Evolutionary conservation across 768 basidiomycete species (phyloP).

Genomic region (Russula olivacea): DNA sequence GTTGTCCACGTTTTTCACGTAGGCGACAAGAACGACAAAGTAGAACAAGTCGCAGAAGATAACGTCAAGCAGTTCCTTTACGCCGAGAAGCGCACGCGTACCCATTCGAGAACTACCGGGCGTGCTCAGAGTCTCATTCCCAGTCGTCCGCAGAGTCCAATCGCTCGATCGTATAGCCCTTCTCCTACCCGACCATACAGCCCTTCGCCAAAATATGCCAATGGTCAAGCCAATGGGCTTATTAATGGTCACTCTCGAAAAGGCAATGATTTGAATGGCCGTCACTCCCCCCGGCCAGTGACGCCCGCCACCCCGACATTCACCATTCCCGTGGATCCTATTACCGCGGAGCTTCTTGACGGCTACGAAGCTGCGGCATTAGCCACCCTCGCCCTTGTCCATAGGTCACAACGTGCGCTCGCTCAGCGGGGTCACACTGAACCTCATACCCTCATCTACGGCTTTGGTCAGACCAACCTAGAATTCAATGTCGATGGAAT

Average conservation of each 20-base stretch:
- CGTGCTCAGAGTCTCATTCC: constrained; percentile 1
- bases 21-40: constrained; percentile 34
- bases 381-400: constrained; percentile 55
- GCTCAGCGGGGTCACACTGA: constrained; percentile 45
- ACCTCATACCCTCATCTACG: constrained; percentile 64
- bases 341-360: constrained; percentile 37
- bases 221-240: constrained; percentile 34
- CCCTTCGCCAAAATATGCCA: constrained; percentile 23
- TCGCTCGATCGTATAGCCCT: constrained; percentile 6
- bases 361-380: constrained; percentile 65
- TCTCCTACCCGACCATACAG: constrained; percentile 14
- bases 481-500: constrained; percentile 48
- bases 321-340: constrained; percentile 25
- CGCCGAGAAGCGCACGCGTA: constrained; percentile 35
- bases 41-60: constrained; percentile 53
- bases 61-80: constrained; percentile 56
- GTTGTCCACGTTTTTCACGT: constrained; percentile 84
- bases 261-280: constrained; percentile 30
- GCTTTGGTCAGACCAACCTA: constrained; percentile 51
- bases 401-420: constrained; percentile 56
- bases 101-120: constrained; percentile 17
- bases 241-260: constrained; percentile 32
- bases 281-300: constrained; percentile 18
- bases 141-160: neutral
- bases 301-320: constrained; percentile 23